Evolutionary conservation across 139 green algal species (phyloP).

Genomic region (Chlorella sp.): DNA sequence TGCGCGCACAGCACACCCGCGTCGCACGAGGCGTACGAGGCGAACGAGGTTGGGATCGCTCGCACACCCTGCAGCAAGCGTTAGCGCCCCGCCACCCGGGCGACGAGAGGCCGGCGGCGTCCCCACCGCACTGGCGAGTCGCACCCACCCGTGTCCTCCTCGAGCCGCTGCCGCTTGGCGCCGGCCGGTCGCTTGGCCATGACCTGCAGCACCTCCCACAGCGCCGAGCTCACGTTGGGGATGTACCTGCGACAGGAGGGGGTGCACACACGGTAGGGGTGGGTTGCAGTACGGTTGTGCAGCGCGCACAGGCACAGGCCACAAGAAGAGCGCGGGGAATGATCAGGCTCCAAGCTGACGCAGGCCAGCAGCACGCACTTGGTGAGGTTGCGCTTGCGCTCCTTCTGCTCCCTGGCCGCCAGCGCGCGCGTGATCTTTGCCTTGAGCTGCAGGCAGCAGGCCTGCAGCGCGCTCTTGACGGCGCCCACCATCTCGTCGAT

Average conservation of each 20-base stretch:
- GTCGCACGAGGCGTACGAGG: too few species aligned
- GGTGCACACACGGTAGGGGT: too few species aligned
- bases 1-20: too few species aligned
- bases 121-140: too few species aligned
- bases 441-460: slow-evolving; percentile 69
- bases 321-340: too few species aligned
- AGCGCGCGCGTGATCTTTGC: slow-evolving; percentile 74
- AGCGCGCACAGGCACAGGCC: too few species aligned
- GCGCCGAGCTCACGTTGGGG: slow-evolving; percentile 66
- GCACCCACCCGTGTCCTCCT: slow-evolving; percentile 19
- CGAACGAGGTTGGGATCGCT: too few species aligned
- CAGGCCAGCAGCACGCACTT: slow-evolving; percentile 92
- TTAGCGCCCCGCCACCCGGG: too few species aligned
- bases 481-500: slow-evolving; percentile 86
- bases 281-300: too few species aligned
- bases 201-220: slow-evolving; percentile 37
- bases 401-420: slow-evolving; percentile 73
- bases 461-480: slow-evolving; percentile 75
- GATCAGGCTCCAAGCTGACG: slow-evolving; percentile 4
- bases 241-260: slow-evolving; percentile 84
- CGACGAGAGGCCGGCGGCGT: too few species aligned
- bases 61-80: too few species aligned
- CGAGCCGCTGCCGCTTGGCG: slow-evolving; percentile 45
- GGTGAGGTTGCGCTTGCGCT: slow-evolving; percentile 81
- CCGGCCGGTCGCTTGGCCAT: slow-evolving; percentile 28